Conservation (phyloP, 2,329 filamentous ascomycete species). For the Aspergillus transmontanensis region DNA sequence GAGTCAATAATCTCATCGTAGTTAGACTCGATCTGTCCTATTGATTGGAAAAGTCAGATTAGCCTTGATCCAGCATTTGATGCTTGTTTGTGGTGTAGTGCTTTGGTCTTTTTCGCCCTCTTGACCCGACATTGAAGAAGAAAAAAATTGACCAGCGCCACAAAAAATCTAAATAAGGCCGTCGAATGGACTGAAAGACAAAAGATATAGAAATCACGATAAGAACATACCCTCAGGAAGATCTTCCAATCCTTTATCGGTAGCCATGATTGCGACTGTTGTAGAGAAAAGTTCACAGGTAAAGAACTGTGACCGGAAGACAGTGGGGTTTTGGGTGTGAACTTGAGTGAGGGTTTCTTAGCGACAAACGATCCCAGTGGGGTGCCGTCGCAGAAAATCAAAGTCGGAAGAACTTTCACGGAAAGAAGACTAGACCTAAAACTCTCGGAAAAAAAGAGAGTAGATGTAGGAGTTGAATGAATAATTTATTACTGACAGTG, state of each 20-base stretch:
- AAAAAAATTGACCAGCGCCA: constrained; percentile 8
- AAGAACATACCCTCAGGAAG: constrained; percentile 82
- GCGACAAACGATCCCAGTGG: constrained; percentile 38
- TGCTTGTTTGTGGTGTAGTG: constrained; percentile 11
- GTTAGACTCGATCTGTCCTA: constrained; percentile 99
- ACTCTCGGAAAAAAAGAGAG: constrained; percentile 37
- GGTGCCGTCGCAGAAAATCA: constrained; percentile 29
- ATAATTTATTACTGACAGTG: constrained; percentile 4
- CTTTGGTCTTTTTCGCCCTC: constrained; percentile 13
- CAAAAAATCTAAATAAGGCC: constrained; percentile 2
- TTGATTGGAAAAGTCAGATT: constrained; percentile 25
- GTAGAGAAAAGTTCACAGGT: constrained; percentile 66
- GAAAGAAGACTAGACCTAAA: constrained; percentile 34
- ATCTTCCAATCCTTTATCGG: constrained; percentile 97
- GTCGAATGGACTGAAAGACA: not conserved
- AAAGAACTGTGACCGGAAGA: constrained; percentile 66
- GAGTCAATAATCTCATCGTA: constrained; percentile 99
- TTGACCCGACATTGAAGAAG: constrained; percentile 8
- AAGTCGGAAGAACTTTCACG: constrained; percentile 10
- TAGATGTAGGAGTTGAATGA: constrained; percentile 21
- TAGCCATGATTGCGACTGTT: constrained; percentile 83
- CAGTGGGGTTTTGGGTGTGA: constrained; percentile 34
- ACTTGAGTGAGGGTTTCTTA: constrained; percentile 33
- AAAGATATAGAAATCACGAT: constrained; percentile 4
- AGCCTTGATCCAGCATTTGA: constrained; percentile 4